Evolutionary conservation across 306 rosid genomes (phyloP).

Genomic region (Leucaena leucocephala): DNA sequence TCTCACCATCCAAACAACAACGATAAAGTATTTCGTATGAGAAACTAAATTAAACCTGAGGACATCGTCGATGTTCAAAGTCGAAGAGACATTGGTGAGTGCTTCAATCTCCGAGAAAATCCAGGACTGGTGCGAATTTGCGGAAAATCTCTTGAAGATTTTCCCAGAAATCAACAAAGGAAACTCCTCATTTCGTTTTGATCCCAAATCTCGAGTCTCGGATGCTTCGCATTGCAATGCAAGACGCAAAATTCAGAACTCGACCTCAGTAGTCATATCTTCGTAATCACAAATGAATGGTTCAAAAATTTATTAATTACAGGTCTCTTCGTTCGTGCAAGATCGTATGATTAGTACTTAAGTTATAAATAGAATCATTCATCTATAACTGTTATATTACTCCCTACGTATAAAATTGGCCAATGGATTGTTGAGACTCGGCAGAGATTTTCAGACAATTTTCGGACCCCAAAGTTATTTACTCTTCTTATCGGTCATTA

Average conservation of each 20-base stretch:
- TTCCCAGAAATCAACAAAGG: constrained; percentile 36
- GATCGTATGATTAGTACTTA: too few relatives aligned
- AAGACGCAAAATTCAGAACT: background rate
- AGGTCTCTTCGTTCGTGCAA: too few relatives aligned
- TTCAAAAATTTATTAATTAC: too few relatives aligned
- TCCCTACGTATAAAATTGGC: too few relatives aligned
- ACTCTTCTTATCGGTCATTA: too few relatives aligned
- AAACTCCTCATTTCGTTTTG: constrained; percentile 29
- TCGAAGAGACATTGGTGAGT: background rate
- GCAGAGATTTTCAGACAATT: too few relatives aligned
- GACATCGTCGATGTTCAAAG: background rate
- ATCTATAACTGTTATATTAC: too few relatives aligned
- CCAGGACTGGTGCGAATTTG: background rate
- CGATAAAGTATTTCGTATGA: background rate
- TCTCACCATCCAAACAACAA: constrained; percentile 3
- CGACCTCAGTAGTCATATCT: background rate
- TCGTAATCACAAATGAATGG: background rate
- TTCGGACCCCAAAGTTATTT: too few relatives aligned
- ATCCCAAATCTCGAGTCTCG: background rate
- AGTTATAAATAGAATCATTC: too few relatives aligned
- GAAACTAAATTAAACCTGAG: background rate
- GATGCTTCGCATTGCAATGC: too few relatives aligned
- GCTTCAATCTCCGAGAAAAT: background rate
- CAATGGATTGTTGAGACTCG: too few relatives aligned
- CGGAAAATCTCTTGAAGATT: constrained; percentile 17